Base-by-base conservation (phyloP, 2,329 filamentous ascomycete genomes). In the Fusarium aywerte region DNA sequence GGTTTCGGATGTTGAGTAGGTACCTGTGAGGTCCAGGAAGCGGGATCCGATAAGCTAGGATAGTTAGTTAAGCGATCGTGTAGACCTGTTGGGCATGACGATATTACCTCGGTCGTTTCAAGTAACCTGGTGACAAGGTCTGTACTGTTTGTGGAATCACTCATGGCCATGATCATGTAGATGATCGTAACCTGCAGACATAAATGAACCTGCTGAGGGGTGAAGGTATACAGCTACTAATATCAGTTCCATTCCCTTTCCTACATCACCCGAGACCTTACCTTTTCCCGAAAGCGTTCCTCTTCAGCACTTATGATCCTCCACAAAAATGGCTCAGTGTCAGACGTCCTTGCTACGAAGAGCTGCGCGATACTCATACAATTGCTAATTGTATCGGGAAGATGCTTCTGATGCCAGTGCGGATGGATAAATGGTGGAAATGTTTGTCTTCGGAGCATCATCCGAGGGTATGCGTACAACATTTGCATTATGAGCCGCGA, bases 351-450 rank as follows among this genome's bases (percentile, higher is more conserved):
- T 0, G 65, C 45, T 0, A 54, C 67, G 44, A 77, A 77, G 0
- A 75, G 23, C 10, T 74, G 71, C 0, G 74, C 57, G 15, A 77
- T 68, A 0, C 70, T 59, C 53, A 76, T 65, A 25, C 74, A 77
- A 3, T 54, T 75, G 0, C 67, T 67, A 2, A 77, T 13, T 5
- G 43, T 63, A 2, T 74, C 67, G 0, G 73, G 72, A 0, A 75
- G 56, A 1, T 16, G 25, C 5, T 57, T 9, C 3, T 44, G n/a
- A 12, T 75, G 65, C 71, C 72, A 75, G 2, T 74, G 61, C 0
- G 70, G 66, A 21, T 77, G 74, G 15, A 77, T 72, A 7, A 77
- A 77, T 0, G 76, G 76, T 3, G 76, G 76, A 31, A 77, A 71
- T 0, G 63, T 76, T 8, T 74, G 68, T 2, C 72, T 72, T 8